These are phyloP conservation scores for Colletotrichum theobromicola DNA, from an alignment of 2,329 filamentous ascomycete species.

Conservation along the genomic window DNA sequence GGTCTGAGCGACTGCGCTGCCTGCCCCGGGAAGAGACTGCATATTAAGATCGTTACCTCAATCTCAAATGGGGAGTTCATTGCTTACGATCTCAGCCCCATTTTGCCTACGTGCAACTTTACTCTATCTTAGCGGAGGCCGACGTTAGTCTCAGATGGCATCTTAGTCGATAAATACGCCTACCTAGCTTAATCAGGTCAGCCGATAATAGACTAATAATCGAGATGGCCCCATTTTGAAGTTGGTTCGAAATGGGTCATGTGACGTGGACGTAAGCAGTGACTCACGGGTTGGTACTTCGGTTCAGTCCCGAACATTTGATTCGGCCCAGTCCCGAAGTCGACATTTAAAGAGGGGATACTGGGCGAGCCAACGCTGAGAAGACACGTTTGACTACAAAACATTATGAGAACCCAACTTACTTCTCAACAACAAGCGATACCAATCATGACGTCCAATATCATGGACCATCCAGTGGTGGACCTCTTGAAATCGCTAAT, in stretches of 20 bases:
- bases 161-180: neutral
- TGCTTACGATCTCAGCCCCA: neutral
- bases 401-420: neutral
- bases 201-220: neutral
- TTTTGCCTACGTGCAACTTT: neutral
- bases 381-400: neutral
- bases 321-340: neutral
- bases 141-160: neutral
- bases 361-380: neutral
- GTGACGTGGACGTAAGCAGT: neutral
- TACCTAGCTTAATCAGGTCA: neutral
- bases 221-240: neutral
- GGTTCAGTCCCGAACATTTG: neutral
- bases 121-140: neutral
- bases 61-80: neutral
- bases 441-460: neutral
- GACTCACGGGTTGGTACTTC: neutral
- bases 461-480: constrained; percentile 26
- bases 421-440: neutral
- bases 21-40: neutral
- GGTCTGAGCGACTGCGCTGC: neutral
- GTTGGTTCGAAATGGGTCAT: neutral
- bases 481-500: constrained; percentile 37
- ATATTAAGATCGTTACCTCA: neutral
- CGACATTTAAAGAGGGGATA: neutral